Percentiles rank a stretch among this genome's conserved stretches.
phyloP scores from a whole-genome alignment of 805 yeast genomes.

The Candida succiphila region DNA sequence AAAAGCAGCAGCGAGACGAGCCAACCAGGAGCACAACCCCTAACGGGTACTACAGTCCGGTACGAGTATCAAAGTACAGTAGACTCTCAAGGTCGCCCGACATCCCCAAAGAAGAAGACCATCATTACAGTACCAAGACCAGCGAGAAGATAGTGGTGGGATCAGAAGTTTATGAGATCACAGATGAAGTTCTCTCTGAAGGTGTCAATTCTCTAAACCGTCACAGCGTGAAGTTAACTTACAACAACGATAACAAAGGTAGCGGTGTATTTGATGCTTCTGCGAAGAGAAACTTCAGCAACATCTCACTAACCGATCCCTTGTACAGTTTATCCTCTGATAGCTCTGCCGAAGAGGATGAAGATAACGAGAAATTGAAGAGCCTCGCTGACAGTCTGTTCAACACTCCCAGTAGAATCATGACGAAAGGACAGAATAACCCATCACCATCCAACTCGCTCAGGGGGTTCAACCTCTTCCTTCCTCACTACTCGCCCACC shows the following conservation, averaged over 20 bases:
- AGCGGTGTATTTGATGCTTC: too few relatives aligned
- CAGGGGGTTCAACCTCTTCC: too few relatives aligned
- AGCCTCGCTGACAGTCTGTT: too few relatives aligned
- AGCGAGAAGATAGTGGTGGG: background rate
- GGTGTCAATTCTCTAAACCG: background rate
- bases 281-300: background rate
- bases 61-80: too few relatives aligned
- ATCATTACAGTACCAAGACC: background rate
- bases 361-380: background rate
- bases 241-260: background rate
- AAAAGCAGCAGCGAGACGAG: background rate
- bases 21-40: too few relatives aligned
- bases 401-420: too few relatives aligned
- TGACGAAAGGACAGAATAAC: too few relatives aligned
- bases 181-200: conserved; percentile 1
- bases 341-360: background rate
- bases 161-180: background rate
- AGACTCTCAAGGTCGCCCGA: too few relatives aligned
- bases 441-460: too few relatives aligned
- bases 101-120: too few relatives aligned
- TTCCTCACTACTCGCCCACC: too few relatives aligned
- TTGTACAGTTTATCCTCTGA: conserved; percentile 1
- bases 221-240: background rate
- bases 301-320: background rate
- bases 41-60: too few relatives aligned